Evolutionary conservation across 2,329 filamentous ascomycete species (phyloP), one percentile per base, ranked within the genome.

Genomic region (Arthrinium phaeospermum): DNA sequence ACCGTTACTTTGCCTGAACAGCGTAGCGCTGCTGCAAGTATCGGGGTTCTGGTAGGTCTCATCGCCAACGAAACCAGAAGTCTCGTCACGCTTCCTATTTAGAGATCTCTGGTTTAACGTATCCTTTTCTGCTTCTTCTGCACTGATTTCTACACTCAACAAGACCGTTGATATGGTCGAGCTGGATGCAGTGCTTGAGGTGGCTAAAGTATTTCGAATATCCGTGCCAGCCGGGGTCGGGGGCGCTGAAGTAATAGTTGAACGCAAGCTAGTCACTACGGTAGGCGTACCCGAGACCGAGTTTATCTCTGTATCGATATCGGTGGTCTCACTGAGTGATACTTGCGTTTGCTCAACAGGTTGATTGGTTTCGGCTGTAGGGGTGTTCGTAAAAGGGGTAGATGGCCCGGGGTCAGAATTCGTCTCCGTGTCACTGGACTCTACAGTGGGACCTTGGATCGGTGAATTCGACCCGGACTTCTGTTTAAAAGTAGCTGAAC

Each of bases 61-160:
- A 34, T 67, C 51, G 10, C 71, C 71, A 67, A 72, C 71, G 51
- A 70, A 72, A 34, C 34, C 53, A 19, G 71, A 72, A 27, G 53
- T 34, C 7, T 70, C 67, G 30, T 72, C 71, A 13, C 67, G 67
- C 14, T 34, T 70, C 71, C 51, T 34, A 5, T 67, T 7, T 10
- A 12, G 27, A 51, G 37, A 34, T 19, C 41, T 57, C 27, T 51
- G 14, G 27, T n/a, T 49, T 4, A 45, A 51, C 6, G 67, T 70
- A 6, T 27, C n/a, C 5, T 69, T 71, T 41, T 19, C 34, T 2
- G 27, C 37, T 61, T 49, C 49, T 24, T 27, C 49, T 16, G 47
- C 53, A 34, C 19, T 51, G 16, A 72, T 10, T 19, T 70, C 51
- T 24, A 72, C 45, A 34, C 71, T 47, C 16, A 72, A 45, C 34